Percentiles rank a stretch among this genome's conserved stretches.
phyloP scores from a whole-genome alignment of 2,329 filamentous ascomycete genomes.

The Dryadomyces sulphureus region DNA sequence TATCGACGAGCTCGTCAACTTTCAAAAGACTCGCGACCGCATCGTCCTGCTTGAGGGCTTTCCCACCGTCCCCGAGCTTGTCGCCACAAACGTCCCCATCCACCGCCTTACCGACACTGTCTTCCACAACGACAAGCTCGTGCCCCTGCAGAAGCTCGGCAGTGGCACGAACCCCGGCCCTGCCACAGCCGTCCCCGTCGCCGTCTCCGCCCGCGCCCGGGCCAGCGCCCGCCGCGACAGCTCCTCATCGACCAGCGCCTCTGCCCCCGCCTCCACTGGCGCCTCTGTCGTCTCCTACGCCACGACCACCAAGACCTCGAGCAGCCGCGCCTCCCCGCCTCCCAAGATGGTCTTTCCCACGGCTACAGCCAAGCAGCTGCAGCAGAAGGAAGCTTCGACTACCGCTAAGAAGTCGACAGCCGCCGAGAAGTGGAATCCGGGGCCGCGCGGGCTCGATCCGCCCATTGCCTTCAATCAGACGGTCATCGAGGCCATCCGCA shows the following conservation, averaged over 20 bases:
- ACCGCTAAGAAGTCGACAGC: slow-evolving; percentile 18
- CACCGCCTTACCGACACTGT: slow-evolving; percentile 29
- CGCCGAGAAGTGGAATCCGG: slow-evolving; percentile 35
- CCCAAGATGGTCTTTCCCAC: slow-evolving; percentile 23
- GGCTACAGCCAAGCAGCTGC: slow-evolving; percentile 10
- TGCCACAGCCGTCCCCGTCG: background rate
- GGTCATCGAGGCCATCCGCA: slow-evolving; percentile 40
- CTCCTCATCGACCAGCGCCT: slow-evolving; percentile 16
- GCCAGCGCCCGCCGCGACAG: background rate
- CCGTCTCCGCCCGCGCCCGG: background rate
- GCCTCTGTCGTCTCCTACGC: background rate
- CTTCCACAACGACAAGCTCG: slow-evolving; percentile 39
- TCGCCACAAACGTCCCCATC: slow-evolving; percentile 28
- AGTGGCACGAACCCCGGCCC: background rate
- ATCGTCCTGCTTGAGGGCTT: slow-evolving; percentile 40
- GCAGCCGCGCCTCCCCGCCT: slow-evolving; percentile 3
- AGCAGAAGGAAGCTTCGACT: slow-evolving; percentile 10
- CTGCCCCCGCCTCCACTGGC: background rate
- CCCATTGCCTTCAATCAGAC: slow-evolving; percentile 29
- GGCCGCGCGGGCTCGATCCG: slow-evolving; percentile 37
- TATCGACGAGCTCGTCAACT: slow-evolving; percentile 36
- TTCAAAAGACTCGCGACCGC: slow-evolving; percentile 25
- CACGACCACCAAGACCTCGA: background rate
- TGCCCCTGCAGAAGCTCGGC: slow-evolving; percentile 14
- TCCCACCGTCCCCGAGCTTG: slow-evolving; percentile 34